phyloP scores from a whole-genome alignment of 2,329 filamentous ascomycete species.

The Diaporthe caulivora region DNA sequence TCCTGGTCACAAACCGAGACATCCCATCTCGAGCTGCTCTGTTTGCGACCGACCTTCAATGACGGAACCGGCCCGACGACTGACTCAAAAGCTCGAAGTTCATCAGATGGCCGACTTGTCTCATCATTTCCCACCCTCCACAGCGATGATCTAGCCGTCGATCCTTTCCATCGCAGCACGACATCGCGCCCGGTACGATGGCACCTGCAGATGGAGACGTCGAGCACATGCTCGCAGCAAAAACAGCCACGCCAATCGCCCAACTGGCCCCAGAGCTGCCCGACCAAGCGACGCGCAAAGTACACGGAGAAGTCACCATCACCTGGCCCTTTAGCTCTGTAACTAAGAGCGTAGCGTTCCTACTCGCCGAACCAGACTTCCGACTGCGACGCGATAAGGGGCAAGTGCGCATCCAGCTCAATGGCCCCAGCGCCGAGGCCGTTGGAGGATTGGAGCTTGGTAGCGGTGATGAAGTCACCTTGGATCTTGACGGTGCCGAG shows the following conservation, averaged over 20 bases:
- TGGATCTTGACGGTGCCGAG: conserved; percentile 76
- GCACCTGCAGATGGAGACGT: conserved; percentile 39
- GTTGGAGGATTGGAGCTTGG: conserved; percentile 76
- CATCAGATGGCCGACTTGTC: conserved; percentile 17
- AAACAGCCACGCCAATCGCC: conserved; percentile 63
- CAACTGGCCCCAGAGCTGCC: conserved; percentile 63
- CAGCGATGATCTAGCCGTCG: conserved; percentile 40
- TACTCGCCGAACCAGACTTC: conserved; percentile 88
- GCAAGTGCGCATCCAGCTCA: conserved; percentile 84
- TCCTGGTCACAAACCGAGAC: conserved; percentile 29
- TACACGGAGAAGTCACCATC: conserved; percentile 83
- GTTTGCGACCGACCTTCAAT: conserved; percentile 14
- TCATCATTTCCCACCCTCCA: conserved; percentile 15
- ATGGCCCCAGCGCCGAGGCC: conserved; percentile 76
- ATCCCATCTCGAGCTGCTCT: conserved; percentile 7
- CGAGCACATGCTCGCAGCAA: conserved; percentile 42
- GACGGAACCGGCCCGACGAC: conserved; percentile 5
- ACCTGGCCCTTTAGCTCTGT: conserved; percentile 93
- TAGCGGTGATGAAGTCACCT: conserved; percentile 80
- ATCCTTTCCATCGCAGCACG: conserved; percentile 43
- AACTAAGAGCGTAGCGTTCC: conserved; percentile 78
- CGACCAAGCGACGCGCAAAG: conserved; percentile 54
- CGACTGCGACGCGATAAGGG: conserved; percentile 81
- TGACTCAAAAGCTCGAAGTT: background rate
- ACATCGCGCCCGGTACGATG: conserved; percentile 40